Conservation (phyloP, 768 basidiomycete genomes). For the Naganishia friedmannii region DNA sequence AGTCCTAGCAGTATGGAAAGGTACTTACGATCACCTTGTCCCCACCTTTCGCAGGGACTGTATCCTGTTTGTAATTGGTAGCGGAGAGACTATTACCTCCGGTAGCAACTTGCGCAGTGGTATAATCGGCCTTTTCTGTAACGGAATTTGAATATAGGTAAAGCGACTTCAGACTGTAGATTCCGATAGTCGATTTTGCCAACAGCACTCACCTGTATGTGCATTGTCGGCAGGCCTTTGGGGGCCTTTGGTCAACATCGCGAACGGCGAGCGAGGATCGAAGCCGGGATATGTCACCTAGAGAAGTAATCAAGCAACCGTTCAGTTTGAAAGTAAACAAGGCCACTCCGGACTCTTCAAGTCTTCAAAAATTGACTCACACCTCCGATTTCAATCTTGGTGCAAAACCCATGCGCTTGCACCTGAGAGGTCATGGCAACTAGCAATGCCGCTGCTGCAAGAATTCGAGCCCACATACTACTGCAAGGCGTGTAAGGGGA, state of each 20-base stretch:
- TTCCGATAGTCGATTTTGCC: not conserved
- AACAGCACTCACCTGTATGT: not conserved
- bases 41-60: slow-evolving; percentile 5
- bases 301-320: not conserved
- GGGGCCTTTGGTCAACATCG: not conserved
- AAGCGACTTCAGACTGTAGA: too few relatives aligned
- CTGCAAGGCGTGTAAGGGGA: too few relatives aligned
- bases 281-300: not conserved
- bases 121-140: slow-evolving; percentile 15
- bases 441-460: not conserved
- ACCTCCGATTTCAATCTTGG: not conserved
- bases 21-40: not conserved
- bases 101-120: slow-evolving; percentile 10
- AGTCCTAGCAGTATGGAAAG: not conserved
- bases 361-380: not conserved
- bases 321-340: too few relatives aligned
- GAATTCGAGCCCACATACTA: not conserved
- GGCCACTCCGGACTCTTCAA: too few relatives aligned
- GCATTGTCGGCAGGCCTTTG: slow-evolving; percentile 16
- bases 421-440: not conserved
- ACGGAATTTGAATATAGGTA: not conserved
- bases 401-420: slow-evolving; percentile 7
- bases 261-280: not conserved
- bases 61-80: not conserved
- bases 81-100: not conserved